Evolutionary conservation across 768 basidiomycete species (phyloP).

Genomic region (Clitopilus passeckerianus): DNA sequence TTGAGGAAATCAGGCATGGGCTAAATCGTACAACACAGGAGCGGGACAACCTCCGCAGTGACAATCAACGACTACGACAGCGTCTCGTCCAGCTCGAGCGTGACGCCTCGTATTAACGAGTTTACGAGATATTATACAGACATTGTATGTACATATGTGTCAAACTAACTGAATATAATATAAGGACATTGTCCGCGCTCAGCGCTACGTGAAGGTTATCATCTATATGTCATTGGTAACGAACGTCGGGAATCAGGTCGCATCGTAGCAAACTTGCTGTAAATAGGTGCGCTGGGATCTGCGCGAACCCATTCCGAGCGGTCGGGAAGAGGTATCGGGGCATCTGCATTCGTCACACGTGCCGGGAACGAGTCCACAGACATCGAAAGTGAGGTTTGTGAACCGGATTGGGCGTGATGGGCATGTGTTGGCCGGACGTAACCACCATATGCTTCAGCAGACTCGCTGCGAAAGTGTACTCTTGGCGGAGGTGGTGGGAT

Average conservation of each 20-base stretch:
- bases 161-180: not conserved
- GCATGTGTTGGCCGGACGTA: not conserved
- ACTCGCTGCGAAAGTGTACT: slow-evolving; percentile 19
- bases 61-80: slow-evolving; percentile 49
- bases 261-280: not conserved
- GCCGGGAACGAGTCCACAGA: slow-evolving; percentile 32
- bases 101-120: not conserved
- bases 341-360: slow-evolving; percentile 39
- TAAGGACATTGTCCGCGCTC: not conserved
- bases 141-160: too few relatives aligned
- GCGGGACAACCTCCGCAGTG: slow-evolving; percentile 39
- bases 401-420: not conserved
- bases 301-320: slow-evolving; percentile 51
- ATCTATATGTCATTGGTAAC: not conserved
- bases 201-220: not conserved
- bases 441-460: not conserved
- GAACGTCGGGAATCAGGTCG: not conserved
- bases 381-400: slow-evolving; percentile 22
- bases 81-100: slow-evolving; percentile 17
- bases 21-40: slow-evolving; percentile 40
- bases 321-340: slow-evolving; percentile 50
- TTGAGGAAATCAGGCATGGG: slow-evolving; percentile 43
- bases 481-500: slow-evolving; percentile 27
- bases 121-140: not conserved
- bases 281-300: slow-evolving; percentile 7